phyloP scores from a whole-genome alignment of 2,329 filamentous ascomycete genomes.

The Cytospora chrysosperma region DNA sequence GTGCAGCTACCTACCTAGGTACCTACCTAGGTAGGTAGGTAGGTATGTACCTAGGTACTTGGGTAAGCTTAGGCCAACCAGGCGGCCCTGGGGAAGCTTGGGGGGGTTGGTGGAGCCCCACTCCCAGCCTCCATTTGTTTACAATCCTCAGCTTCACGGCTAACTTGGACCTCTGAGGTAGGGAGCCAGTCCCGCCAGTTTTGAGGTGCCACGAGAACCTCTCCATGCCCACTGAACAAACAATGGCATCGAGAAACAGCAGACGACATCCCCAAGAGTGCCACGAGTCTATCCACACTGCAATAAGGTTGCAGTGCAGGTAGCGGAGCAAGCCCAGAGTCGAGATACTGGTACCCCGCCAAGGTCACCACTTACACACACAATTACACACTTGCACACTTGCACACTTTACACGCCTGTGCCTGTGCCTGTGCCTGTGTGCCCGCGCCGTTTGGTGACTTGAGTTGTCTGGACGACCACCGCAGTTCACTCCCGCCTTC shows the following conservation, averaged over 20 bases:
- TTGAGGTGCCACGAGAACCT: not conserved
- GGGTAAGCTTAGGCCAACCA: not conserved
- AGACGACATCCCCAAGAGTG: not conserved
- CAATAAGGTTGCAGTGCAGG: not conserved
- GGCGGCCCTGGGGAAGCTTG: not conserved
- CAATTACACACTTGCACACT: not conserved
- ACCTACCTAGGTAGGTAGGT: not conserved
- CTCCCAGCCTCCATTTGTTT: not conserved
- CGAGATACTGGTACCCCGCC: not conserved
- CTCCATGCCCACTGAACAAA: not conserved
- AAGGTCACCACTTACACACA: not conserved
- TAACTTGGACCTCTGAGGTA: not conserved
- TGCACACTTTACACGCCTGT: not conserved
- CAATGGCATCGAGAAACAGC: not conserved
- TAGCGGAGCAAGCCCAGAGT: not conserved
- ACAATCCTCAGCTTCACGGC: not conserved
- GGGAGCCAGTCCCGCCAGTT: not conserved
- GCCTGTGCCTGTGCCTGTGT: no score
- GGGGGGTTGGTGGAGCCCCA: no score
- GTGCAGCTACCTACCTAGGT: no score
- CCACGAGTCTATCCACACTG: not conserved
- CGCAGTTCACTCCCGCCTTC: not conserved
- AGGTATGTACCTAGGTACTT: not conserved
- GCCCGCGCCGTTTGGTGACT: no score
- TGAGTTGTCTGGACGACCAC: slow-evolving; percentile 5